Percentiles rank a stretch among this genome's conserved stretches.
Conservation (phyloP, 345 rosid genomes). For the Nasturtium officinale region DNA sequence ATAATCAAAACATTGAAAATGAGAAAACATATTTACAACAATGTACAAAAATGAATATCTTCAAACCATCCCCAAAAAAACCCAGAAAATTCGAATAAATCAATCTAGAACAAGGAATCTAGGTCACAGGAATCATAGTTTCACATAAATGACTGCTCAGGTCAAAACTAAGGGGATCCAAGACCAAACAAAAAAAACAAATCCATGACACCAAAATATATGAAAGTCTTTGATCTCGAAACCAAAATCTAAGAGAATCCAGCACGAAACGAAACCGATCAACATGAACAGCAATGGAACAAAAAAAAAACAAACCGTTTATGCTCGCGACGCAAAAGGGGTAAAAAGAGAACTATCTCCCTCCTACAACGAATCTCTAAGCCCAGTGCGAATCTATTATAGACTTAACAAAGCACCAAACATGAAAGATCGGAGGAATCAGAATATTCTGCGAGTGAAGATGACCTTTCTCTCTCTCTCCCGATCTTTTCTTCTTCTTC, state of each 20-base stretch:
- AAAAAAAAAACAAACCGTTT: conserved; percentile 27
- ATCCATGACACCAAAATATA: conserved; percentile 12
- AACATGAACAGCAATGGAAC: neutral
- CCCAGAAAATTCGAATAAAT: neutral
- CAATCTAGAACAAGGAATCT: no score
- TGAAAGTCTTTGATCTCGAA: neutral
- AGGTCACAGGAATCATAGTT: no score
- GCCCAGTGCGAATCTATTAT: neutral
- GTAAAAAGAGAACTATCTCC: conserved; percentile 32
- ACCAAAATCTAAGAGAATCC: conserved; percentile 22
- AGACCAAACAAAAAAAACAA: neutral
- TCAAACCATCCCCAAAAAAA: neutral
- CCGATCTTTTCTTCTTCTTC: conserved; percentile 21
- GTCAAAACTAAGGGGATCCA: conserved; percentile 19
- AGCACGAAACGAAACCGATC: conserved; percentile 27
- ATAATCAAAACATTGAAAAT: neutral
- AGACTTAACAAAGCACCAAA: neutral
- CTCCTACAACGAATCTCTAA: conserved; percentile 11
- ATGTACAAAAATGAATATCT: conserved; percentile 4
- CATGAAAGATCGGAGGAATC: conserved; percentile 38
- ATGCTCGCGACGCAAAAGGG: neutral
- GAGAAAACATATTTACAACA: conserved; percentile 14
- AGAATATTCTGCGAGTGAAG: conserved; percentile 21
- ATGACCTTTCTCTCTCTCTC: conserved; percentile 15
- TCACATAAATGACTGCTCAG: conserved; percentile 4